These are phyloP conservation scores for Russula brevipes DNA, from an alignment of 768 basidiomycete species.

Conservation along the genomic window DNA sequence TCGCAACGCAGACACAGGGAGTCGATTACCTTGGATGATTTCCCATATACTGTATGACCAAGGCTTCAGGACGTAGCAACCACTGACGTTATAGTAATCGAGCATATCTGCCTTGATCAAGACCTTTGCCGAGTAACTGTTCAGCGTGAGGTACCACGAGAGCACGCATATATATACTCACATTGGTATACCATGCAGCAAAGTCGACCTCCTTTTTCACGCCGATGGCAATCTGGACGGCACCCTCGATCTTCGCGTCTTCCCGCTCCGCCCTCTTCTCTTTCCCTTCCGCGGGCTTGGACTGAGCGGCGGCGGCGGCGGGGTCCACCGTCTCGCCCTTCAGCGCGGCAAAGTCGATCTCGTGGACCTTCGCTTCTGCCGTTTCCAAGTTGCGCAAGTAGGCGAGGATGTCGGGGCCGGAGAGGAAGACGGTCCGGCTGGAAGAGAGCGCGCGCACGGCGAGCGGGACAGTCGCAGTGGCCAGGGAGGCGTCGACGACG, in stretches of 20 bases:
- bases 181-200: conserved; percentile 89
- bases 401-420: conserved; percentile 65
- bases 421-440: conserved; percentile 67
- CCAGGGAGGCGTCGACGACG: conserved; percentile 74
- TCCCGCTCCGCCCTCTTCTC: conserved; percentile 51
- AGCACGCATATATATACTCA: conserved; percentile 35
- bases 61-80: conserved; percentile 97
- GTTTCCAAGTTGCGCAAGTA: conserved; percentile 73
- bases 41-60: conserved; percentile 99
- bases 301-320: conserved; percentile 28
- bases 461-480: conserved; percentile 57
- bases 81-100: conserved; percentile 97
- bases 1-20: background rate
- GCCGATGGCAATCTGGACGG: conserved; percentile 88
- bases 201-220: conserved; percentile 97
- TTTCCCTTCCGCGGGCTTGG: conserved; percentile 35
- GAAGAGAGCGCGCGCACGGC: conserved; percentile 76
- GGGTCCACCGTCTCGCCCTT: conserved; percentile 41
- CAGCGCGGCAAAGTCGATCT: conserved; percentile 66
- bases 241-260: conserved; percentile 78
- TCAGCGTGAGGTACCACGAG: conserved; percentile 6
- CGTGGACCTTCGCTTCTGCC: conserved; percentile 56
- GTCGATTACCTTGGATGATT: conserved; percentile 74
- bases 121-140: conserved; percentile 50
- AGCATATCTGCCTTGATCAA: conserved; percentile 97